These are phyloP conservation scores for Phytophthora meadii DNA, from an alignment of 352 stramenopile genomes.

Conservation along the genomic window DNA sequence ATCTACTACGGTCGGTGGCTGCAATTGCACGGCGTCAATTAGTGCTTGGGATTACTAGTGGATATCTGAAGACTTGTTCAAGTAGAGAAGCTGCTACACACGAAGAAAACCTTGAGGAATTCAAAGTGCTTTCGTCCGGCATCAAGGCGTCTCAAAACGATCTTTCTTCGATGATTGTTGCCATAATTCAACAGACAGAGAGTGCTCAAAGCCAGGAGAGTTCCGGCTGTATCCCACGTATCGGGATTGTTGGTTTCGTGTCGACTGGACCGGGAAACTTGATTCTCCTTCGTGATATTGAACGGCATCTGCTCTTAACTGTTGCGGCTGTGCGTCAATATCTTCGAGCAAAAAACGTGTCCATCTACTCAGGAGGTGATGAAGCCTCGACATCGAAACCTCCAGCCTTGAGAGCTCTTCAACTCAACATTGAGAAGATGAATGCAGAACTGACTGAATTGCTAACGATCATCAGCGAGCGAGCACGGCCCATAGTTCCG, in stretches of 20 bases:
- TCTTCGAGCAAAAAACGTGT: slow-evolving; percentile 12
- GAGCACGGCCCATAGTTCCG: not conserved
- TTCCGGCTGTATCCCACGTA: slow-evolving; percentile 10
- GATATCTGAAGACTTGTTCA: slow-evolving; percentile 1
- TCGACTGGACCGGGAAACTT: slow-evolving; percentile 24
- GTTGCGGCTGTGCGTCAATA: slow-evolving; percentile 26
- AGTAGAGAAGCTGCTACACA: not conserved
- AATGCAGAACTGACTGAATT: slow-evolving; percentile 28
- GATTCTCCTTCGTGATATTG: slow-evolving; percentile 28
- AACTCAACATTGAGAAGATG: slow-evolving; percentile 32
- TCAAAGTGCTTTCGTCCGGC: slow-evolving; percentile 10
- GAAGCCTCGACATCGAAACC: not conserved
- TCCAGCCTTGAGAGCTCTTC: slow-evolving; percentile 14
- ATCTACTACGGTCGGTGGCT: slow-evolving; percentile 30
- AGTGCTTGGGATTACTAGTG: slow-evolving; percentile 3
- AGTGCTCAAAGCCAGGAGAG: slow-evolving; percentile 1
- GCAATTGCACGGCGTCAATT: slow-evolving; percentile 19
- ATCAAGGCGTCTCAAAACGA: slow-evolving; percentile 31
- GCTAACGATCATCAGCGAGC: slow-evolving; percentile 5
- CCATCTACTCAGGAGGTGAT: not conserved
- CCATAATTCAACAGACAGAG: slow-evolving; percentile 29
- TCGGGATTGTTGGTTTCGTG: slow-evolving; percentile 25
- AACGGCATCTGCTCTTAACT: slow-evolving; percentile 23
- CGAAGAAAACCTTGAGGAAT: slow-evolving; percentile 8
- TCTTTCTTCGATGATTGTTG: slow-evolving; percentile 29